Base-by-base conservation (phyloP, 2,329 filamentous ascomycete species). In the Pseudocercospora musae region DNA sequence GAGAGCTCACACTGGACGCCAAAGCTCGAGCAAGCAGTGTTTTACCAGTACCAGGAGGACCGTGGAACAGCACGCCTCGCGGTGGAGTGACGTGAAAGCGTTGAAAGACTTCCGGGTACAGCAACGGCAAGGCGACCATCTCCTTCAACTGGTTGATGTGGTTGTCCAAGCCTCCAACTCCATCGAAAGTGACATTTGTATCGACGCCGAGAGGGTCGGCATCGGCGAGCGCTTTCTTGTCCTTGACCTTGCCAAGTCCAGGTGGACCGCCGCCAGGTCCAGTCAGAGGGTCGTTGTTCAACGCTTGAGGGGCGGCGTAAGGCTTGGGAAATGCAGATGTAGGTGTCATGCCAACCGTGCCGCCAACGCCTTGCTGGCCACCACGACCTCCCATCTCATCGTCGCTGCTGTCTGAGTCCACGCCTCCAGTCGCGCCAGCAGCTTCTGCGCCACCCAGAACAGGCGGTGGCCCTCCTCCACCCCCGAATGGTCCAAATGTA, bases 91-190 rank as follows among this genome's bases (percentile, higher is more conserved):
- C 92, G 68, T 96, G 89, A 76, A 98, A 96, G 65, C 88, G 88
- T 66, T 89, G 84, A 76, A 98, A 99, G 46, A 98, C 87, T 76
- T 99, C 95, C 0, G 95, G 95, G 72, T 99, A 99, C 5, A 98
- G 84, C 20, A 99, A 80, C 1, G 95, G 95, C 64, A 99, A 84
- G 68, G 94, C 90, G 18, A 99, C 94, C 95, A 99, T 99, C 78
- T 99, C 95, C 77, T 99, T 98, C 65, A 99, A 83, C 76, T 97
- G 92, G 74, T 97, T 92, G 73, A 99, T 97, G 74, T 98, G 94
- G 37, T 91, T 89, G 74, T 96, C 88, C 49, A 99, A 80, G 44
- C 95, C 95, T 72, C 95, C 95, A 60, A 99, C 93, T 68, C 93
- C 91, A 75, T 91, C 94, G 75, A 99, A 97, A 73, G 93, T 93